Percentiles rank a stretch among this genome's conserved stretches.
phyloP scores from a whole-genome alignment of 208 protist species.

The Trichomonas tenax region DNA sequence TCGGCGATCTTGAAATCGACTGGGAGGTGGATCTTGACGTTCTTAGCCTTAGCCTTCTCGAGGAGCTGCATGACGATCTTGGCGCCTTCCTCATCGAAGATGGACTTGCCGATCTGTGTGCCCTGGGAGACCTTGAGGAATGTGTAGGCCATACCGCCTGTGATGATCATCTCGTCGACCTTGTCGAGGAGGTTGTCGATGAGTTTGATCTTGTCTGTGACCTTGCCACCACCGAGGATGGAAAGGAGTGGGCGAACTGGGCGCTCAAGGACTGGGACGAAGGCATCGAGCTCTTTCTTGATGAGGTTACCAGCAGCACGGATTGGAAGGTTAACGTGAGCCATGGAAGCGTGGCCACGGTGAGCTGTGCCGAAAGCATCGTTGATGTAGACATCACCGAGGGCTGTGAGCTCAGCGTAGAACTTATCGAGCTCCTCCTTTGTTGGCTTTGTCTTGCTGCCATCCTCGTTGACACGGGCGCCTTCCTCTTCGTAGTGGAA shows the following conservation, averaged over 20 bases:
- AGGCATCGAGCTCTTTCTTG: slow-evolving; percentile 93
- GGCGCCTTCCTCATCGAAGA: slow-evolving; percentile 45
- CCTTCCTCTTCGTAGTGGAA: slow-evolving; percentile 76
- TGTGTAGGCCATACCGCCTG: no score
- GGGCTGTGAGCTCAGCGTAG: slow-evolving; percentile 57
- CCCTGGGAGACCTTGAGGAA: no score
- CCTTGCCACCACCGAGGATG: slow-evolving; percentile 87
- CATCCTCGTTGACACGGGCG: slow-evolving; percentile 52
- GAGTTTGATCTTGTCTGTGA: slow-evolving; percentile 93
- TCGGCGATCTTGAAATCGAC: slow-evolving; percentile 29
- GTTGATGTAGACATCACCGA: slow-evolving; percentile 92
- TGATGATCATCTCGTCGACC: no score
- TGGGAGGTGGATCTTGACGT: slow-evolving; percentile 84
- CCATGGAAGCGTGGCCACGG: slow-evolving; percentile 76
- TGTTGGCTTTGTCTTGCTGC: slow-evolving; percentile 39
- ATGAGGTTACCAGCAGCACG: slow-evolving; percentile 88
- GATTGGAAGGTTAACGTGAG: slow-evolving; percentile 49
- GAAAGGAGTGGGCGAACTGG: slow-evolving; percentile 72
- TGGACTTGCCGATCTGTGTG: no score
- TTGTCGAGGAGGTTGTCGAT: slow-evolving; percentile 93
- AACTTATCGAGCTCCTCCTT: slow-evolving; percentile 46
- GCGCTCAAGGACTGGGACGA: slow-evolving; percentile 61
- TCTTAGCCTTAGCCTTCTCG: slow-evolving; percentile 51
- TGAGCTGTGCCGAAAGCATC: slow-evolving; percentile 94
- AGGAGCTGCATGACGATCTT: slow-evolving; percentile 44